These are phyloP conservation scores for Hylodesmum podocarpum DNA, from an alignment of 306 rosid genomes.

Conservation along the genomic window DNA sequence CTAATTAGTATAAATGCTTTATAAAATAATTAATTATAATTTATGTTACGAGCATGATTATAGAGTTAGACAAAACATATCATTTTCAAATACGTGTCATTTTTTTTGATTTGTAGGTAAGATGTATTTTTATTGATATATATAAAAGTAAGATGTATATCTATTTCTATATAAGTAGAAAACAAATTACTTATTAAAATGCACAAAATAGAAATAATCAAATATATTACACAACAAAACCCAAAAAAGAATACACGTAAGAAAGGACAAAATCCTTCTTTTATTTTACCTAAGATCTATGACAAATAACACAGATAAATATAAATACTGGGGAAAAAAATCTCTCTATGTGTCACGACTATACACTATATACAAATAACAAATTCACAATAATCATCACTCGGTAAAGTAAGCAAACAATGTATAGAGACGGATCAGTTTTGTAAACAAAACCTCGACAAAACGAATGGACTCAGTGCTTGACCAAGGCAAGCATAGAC, in stretches of 20 bases:
- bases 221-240: neutral
- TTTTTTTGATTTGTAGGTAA: too few species aligned
- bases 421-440: neutral
- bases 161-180: too few species aligned
- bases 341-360: neutral
- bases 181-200: neutral
- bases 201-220: neutral
- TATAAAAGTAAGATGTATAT: neutral
- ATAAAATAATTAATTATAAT: too few species aligned
- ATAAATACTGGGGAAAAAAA: neutral
- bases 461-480: constrained; percentile 11
- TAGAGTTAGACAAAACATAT: too few species aligned
- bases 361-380: neutral
- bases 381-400: neutral
- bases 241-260: neutral
- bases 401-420: too few species aligned
- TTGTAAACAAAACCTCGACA: neutral
- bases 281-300: neutral
- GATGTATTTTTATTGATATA: too few species aligned
- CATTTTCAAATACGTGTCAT: too few species aligned
- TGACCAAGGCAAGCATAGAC: constrained; percentile 32
- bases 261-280: neutral
- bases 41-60: too few species aligned
- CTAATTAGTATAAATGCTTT: too few species aligned
- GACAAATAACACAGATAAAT: neutral